Conservation (phyloP, 495 filamentous ascomycete genomes). For the Neurospora pannonica region DNA sequence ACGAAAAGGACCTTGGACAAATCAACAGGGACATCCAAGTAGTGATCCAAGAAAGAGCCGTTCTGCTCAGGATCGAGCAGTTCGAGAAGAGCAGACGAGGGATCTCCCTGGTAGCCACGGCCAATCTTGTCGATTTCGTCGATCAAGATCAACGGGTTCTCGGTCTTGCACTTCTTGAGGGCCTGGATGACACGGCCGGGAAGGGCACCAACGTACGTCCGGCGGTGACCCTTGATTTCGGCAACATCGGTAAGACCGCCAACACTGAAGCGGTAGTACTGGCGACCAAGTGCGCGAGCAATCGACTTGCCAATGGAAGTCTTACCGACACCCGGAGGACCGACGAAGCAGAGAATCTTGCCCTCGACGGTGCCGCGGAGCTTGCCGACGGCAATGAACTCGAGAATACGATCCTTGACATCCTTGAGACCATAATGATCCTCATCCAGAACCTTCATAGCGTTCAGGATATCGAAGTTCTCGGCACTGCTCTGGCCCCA, state of each 20-base stretch:
- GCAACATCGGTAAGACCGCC: slow-evolving; percentile 95
- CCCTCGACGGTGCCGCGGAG: slow-evolving; percentile 95
- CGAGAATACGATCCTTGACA: slow-evolving; percentile 96
- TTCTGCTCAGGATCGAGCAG: slow-evolving; percentile 97
- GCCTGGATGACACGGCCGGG: slow-evolving; percentile 97
- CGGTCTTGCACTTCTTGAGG: slow-evolving; percentile 97
- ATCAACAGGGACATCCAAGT: slow-evolving; percentile 97
- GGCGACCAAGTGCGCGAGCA: slow-evolving; percentile 82
- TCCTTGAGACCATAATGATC: slow-evolving; percentile 97
- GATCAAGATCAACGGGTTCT: slow-evolving; percentile 93
- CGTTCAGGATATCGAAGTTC: slow-evolving; percentile 90
- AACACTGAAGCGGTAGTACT: slow-evolving; percentile 97
- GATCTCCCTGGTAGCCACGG: slow-evolving; percentile 89
- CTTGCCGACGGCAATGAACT: slow-evolving; percentile 98
- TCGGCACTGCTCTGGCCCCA: slow-evolving; percentile 95
- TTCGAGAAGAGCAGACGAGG: slow-evolving; percentile 88
- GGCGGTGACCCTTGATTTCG: slow-evolving; percentile 97
- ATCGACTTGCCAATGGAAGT: slow-evolving; percentile 98
- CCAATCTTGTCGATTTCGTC: slow-evolving; percentile 99
- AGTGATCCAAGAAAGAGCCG: slow-evolving; percentile 93
- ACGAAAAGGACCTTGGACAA: slow-evolving; percentile 97
- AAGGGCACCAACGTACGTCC: slow-evolving; percentile 94
- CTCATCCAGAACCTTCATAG: slow-evolving; percentile 84
- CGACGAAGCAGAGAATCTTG: slow-evolving; percentile 97
- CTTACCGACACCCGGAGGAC: slow-evolving; percentile 91